Conservation (phyloP, 345 rosid genomes). For the Melaleuca alternifolia region DNA sequence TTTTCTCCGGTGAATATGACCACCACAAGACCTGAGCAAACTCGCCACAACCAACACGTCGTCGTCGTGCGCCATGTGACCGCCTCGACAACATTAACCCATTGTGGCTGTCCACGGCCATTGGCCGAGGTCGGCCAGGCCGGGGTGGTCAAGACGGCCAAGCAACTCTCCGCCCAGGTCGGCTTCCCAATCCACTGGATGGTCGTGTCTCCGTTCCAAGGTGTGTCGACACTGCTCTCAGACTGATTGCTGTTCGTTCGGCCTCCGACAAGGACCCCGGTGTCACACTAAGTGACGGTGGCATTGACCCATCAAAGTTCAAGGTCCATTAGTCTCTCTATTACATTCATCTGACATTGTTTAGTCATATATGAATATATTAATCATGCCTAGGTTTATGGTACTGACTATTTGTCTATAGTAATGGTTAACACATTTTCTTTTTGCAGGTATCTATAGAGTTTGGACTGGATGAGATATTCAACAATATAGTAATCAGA, state of each 20-base stretch:
- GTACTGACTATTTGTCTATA: no score
- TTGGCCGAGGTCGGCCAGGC: conserved; percentile 25
- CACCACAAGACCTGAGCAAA: neutral
- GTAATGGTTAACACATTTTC: no score
- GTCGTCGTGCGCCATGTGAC: conserved; percentile 89
- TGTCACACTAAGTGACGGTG: conserved; percentile 9
- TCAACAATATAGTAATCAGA: no score
- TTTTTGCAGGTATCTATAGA: no score
- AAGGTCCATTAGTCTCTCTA: conserved; percentile 35
- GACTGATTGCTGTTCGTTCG: conserved; percentile 44
- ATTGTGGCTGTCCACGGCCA: conserved; percentile 53
- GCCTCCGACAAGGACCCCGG: conserved; percentile 20
- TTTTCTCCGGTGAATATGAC: neutral
- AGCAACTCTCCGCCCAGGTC: conserved; percentile 30
- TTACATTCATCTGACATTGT: neutral
- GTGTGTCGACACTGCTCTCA: conserved; percentile 67
- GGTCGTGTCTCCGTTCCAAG: conserved; percentile 77
- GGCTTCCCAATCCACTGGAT: conserved; percentile 75
- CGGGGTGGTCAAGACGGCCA: conserved; percentile 43
- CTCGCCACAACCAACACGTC: conserved; percentile 32
- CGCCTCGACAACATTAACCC: conserved; percentile 61
- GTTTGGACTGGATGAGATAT: no score
- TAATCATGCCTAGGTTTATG: no score
- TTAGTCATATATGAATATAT: neutral
- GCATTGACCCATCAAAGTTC: conserved; percentile 43